Conservation (phyloP, 2,329 filamentous ascomycete genomes). For the Emmonsiellopsis sp. region DNA sequence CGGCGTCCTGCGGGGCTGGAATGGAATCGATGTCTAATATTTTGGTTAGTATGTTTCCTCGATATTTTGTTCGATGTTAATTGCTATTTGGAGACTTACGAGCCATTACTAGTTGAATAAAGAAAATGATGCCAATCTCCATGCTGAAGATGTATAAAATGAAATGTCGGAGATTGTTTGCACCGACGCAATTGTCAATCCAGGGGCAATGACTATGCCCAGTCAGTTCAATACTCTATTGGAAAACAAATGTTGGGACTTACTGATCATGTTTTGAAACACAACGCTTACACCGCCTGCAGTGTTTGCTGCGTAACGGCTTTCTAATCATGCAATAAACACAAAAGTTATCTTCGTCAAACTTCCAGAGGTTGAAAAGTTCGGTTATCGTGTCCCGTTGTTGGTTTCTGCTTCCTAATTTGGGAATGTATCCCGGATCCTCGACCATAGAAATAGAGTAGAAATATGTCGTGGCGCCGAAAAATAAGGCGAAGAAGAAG, state of each 20-base stretch:
- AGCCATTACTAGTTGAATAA: constrained; percentile 62
- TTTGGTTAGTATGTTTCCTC: constrained; percentile 17
- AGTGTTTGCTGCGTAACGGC: constrained; percentile 91
- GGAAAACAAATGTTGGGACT: constrained; percentile 30
- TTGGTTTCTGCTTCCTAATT: constrained; percentile 77
- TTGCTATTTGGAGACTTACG: constrained; percentile 44
- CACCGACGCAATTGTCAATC: constrained; percentile 92
- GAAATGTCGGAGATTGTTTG: constrained; percentile 95
- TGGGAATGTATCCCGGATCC: constrained; percentile 89
- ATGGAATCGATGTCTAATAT: constrained; percentile 53
- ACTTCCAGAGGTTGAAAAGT: constrained; percentile 74
- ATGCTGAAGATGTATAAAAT: constrained; percentile 78
- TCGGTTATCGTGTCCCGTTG: constrained; percentile 86
- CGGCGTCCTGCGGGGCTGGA: constrained; percentile 37
- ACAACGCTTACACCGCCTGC: constrained; percentile 79
- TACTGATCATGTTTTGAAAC: constrained; percentile 96
- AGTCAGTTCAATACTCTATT: constrained; percentile 5
- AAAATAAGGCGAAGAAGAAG: constrained; percentile 58
- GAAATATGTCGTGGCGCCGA: constrained; percentile 67
- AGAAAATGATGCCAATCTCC: constrained; percentile 62
- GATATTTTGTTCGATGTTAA: neutral
- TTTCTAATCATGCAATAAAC: constrained; percentile 89
- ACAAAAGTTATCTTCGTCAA: constrained; percentile 91
- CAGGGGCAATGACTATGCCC: constrained; percentile 80
- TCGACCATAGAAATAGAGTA: constrained; percentile 76